Evolutionary conservation across 1,284 basidiomycete species (phyloP), one percentile per base, ranked within the genome.

Genomic region (Bondarzewia mesenterica): DNA sequence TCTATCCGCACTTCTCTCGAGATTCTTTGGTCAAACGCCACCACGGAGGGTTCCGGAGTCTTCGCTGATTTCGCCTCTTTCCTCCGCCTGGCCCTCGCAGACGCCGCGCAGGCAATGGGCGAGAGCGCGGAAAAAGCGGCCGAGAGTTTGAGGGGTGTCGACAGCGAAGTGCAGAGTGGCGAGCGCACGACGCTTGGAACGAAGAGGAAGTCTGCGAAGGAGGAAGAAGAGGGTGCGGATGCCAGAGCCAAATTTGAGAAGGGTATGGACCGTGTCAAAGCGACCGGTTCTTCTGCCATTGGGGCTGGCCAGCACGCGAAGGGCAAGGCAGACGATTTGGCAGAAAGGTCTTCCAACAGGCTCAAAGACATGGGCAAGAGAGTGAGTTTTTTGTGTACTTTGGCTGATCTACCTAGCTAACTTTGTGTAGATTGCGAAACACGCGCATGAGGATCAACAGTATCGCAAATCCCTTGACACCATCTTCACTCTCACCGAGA

Each of bases 1-100:
- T 64, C 80, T 0, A 58, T 84, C 10, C 73, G 68, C 46, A 73
- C 65, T 7, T 62, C 83, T 36, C 54, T 82, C 41, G 63, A 68
- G 38, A 68, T 75, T 52, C 52, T 80, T 29, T 82, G 77, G 73
- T 59, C 69, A 2, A 78, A 73, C 26, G 48, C 79, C 23, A 64
- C 73, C 0, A 68, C 72, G 2, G 80, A 83, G 57, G 73, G 75
- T 22, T 64, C 64, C 42, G 70, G 71, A 26, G 64, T 83, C 23
- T 68, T 81, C 54, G 63, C 70, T 45, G 82, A 86, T 60, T 74
- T 85, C 53, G 68, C 78, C 3, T 83, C 81, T 16, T 78, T 85
- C 56, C 55, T 71, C 1, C 76, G 83, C 2, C 70, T 83, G 26
- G 72, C 78, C 2, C 63, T 85, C 36, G 80, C 82, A 0, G 80